Evolutionary conservation across 805 yeast species (phyloP).

Genomic region (Starmerella apis): DNA sequence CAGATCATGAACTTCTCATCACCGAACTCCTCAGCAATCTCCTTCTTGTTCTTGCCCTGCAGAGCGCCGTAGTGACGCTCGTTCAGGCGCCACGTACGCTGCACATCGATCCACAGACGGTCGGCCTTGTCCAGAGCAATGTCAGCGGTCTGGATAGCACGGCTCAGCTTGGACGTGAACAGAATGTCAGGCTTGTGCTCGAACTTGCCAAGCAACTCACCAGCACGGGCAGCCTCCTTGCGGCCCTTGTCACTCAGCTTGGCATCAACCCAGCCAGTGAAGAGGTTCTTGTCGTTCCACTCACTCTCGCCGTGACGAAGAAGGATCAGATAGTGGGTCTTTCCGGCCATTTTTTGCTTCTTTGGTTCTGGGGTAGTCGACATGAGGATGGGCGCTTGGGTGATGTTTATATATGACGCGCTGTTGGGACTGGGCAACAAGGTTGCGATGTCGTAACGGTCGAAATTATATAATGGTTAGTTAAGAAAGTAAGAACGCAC

Average conservation of each 20-base stretch:
- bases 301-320: slow-evolving; percentile 99
- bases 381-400: not conserved
- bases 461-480: slow-evolving; percentile 4
- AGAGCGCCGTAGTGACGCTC: slow-evolving; percentile 99
- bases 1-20: slow-evolving; percentile 87
- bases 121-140: slow-evolving; percentile 83
- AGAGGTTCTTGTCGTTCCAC: slow-evolving; percentile 95
- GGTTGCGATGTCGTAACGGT: slow-evolving; percentile 9
- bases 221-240: slow-evolving; percentile 88
- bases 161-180: slow-evolving; percentile 80
- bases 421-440: not conserved
- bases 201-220: slow-evolving; percentile 79
- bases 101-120: slow-evolving; percentile 80
- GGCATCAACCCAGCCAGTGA: slow-evolving; percentile 99
- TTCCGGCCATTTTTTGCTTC: slow-evolving; percentile 20
- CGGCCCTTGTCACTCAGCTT: slow-evolving; percentile 71
- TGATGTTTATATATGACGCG: slow-evolving; percentile 4
- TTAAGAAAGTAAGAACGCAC: not conserved
- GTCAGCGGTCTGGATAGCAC: slow-evolving; percentile 97
- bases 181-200: slow-evolving; percentile 76
- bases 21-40: slow-evolving; percentile 77
- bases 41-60: slow-evolving; percentile 98
- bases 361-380: slow-evolving; percentile 13
- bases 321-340: slow-evolving; percentile 55
- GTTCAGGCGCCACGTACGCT: slow-evolving; percentile 94